Percentiles rank a stretch among this genome's conserved stretches.
Evolutionary conservation across 2,329 filamentous ascomycete genomes (phyloP).

Genomic region (Hortaea werneckii): DNA sequence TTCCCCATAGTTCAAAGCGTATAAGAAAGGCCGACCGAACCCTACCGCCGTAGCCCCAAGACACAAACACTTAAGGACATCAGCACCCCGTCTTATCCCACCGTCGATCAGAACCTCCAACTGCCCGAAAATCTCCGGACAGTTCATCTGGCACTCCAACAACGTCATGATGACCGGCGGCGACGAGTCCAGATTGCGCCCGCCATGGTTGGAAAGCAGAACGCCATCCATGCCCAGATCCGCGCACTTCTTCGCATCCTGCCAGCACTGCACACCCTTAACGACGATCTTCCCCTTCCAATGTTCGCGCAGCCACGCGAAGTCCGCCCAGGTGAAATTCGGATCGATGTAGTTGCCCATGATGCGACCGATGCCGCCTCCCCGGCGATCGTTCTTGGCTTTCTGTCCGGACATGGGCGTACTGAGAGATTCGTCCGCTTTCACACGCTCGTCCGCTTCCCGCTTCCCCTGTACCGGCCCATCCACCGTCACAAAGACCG

Average conservation of each 20-base stretch:
- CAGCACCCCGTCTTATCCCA: constrained; percentile 52
- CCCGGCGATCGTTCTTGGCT: constrained; percentile 43
- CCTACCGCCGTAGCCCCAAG: constrained; percentile 54
- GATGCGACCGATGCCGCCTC: constrained; percentile 45
- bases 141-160: constrained; percentile 52
- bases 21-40: constrained; percentile 52
- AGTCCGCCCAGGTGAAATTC: constrained; percentile 41
- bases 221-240: constrained; percentile 37
- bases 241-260: constrained; percentile 33
- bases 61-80: constrained; percentile 58
- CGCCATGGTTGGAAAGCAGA: constrained; percentile 43
- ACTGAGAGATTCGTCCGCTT: constrained; percentile 37
- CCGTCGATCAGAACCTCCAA: constrained; percentile 57
- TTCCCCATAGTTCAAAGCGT: constrained; percentile 50
- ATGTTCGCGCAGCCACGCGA: constrained; percentile 32
- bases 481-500: constrained; percentile 51
- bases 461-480: constrained; percentile 48
- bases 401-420: constrained; percentile 43
- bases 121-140: constrained; percentile 52
- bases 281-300: constrained; percentile 34
- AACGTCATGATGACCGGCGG: constrained; percentile 49
- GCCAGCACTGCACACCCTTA: constrained; percentile 32
- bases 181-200: constrained; percentile 40
- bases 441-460: constrained; percentile 37
- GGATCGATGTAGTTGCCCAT: constrained; percentile 50